Base-by-base conservation (phyloP, 2,329 filamentous ascomycete species). In the Stromatinia cepivora region DNA sequence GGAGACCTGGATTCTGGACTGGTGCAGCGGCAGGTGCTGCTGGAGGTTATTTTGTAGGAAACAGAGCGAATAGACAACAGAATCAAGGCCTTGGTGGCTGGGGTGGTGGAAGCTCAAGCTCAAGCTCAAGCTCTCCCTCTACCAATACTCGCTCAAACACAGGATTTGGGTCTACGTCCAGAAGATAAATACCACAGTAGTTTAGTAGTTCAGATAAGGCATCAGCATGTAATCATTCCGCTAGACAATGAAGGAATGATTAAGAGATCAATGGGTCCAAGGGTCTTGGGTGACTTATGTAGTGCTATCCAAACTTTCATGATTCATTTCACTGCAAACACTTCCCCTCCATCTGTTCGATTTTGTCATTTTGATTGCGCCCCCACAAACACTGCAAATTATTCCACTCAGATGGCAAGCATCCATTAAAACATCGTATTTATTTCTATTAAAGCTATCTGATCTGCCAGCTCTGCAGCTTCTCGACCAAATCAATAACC, bases 1-100 rank as follows among this genome's bases (percentile, higher is more conserved):
- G 90, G 90, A 84, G 84, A 63, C 90, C 91, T 7, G 91, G 91
- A 1, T 93, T 93, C 80, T 93, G 90, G 90, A 86, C 82, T 25
- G 28, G 80, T 87, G n/a, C 76, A 13, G 84, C 86, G 0, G 85
- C 86, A 22, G 92, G 91, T 57, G 89, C 88, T 7, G 90, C 90
- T 1, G 90, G 89, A 4, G 88, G 84, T 1, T 92, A 92, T 76
- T 89, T 90, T 1, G 90, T 89, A 4, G 88, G 84, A 1, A 92
- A 92, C 75, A 78, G 85, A 70, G 88, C 89, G 8, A 79, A 79
- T 7, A 79, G 82, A n/a, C 70, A 57, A 50, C 69, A 69, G 45
- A 70, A 71, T 31, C 70, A 71, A 63, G 69, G 69, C 6, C 70
- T 53, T 46, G 65, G 70, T 17, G 73, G 73, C 69, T 75, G 75